These are phyloP conservation scores for Inga laurina DNA, from an alignment of 306 rosid genomes.

Conservation along the genomic window DNA sequence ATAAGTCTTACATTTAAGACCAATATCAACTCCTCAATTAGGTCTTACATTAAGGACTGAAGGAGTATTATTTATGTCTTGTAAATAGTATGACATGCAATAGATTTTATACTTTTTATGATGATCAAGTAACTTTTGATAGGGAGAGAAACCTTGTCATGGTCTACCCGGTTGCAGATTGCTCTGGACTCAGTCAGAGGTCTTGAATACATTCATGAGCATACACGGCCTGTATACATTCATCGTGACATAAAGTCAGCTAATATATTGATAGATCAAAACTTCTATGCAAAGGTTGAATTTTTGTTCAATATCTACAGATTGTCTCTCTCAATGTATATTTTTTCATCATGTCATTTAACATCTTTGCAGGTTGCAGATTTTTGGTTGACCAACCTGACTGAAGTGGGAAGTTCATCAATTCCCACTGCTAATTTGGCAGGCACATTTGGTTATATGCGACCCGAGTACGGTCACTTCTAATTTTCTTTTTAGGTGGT, in stretches of 20 bases:
- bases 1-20: no score
- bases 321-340: background rate
- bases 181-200: slow-evolving; percentile 51
- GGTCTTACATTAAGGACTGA: no score
- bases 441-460: slow-evolving; percentile 82
- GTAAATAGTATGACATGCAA: background rate
- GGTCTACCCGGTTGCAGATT: slow-evolving; percentile 89
- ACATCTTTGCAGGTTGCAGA: slow-evolving; percentile 56
- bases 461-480: slow-evolving; percentile 57
- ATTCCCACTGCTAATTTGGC: slow-evolving; percentile 31
- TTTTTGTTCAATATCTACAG: slow-evolving; percentile 4
- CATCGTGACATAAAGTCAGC: slow-evolving; percentile 97
- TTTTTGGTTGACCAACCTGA: slow-evolving; percentile 64
- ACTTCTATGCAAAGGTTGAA: slow-evolving; percentile 83
- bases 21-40: no score
- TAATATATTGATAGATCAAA: slow-evolving; percentile 82
- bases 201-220: slow-evolving; percentile 96
- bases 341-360: background rate
- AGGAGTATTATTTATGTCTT: background rate
- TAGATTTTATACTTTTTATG: background rate
- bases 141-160: slow-evolving; percentile 75
- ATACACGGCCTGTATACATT: slow-evolving; percentile 91
- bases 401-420: slow-evolving; percentile 56
- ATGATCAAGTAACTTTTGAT: slow-evolving; percentile 26
- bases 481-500: background rate